Evolutionary conservation across 208 protist genomes (phyloP).

Genomic region (Leishmania amazonensis): DNA sequence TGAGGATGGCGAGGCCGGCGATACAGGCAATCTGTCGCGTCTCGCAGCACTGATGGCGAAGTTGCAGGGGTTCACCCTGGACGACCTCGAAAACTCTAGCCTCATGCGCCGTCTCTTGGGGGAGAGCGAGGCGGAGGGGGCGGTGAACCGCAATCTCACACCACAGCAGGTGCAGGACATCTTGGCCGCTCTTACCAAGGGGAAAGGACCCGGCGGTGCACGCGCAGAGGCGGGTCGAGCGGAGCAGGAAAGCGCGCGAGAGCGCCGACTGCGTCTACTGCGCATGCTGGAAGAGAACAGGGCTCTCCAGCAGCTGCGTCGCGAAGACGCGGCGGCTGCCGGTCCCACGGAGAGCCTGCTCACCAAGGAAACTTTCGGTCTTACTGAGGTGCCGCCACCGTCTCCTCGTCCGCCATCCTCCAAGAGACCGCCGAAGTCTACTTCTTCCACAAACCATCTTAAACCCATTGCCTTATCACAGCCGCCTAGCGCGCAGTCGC

Average conservation of each 20-base stretch:
- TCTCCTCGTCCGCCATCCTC: not conserved
- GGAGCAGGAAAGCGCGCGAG: slow-evolving; percentile 43
- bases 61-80: slow-evolving; percentile 48
- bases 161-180: slow-evolving; percentile 46
- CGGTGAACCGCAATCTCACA: slow-evolving; percentile 21
- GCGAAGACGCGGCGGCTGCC: slow-evolving; percentile 4
- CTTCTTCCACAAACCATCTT: not conserved
- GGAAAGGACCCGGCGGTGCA: not conserved
- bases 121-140: slow-evolving; percentile 32
- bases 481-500: not conserved
- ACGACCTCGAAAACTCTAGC: slow-evolving; percentile 56
- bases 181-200: slow-evolving; percentile 40
- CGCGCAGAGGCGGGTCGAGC: not conserved
- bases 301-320: slow-evolving; percentile 21
- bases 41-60: slow-evolving; percentile 59
- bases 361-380: slow-evolving; percentile 29
- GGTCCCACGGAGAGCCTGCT: slow-evolving; percentile 1
- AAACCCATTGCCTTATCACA: not conserved
- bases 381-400: slow-evolving; percentile 32
- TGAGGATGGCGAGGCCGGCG: slow-evolving; percentile 40
- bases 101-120: slow-evolving; percentile 54
- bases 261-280: slow-evolving; percentile 46
- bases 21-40: slow-evolving; percentile 28
- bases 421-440: not conserved
- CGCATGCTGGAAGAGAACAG: slow-evolving; percentile 29